These are phyloP conservation scores for Marchantia polymorpha DNA, from an alignment of 225 moss, liverwort and hornwort genomes.

Conservation along the genomic window DNA sequence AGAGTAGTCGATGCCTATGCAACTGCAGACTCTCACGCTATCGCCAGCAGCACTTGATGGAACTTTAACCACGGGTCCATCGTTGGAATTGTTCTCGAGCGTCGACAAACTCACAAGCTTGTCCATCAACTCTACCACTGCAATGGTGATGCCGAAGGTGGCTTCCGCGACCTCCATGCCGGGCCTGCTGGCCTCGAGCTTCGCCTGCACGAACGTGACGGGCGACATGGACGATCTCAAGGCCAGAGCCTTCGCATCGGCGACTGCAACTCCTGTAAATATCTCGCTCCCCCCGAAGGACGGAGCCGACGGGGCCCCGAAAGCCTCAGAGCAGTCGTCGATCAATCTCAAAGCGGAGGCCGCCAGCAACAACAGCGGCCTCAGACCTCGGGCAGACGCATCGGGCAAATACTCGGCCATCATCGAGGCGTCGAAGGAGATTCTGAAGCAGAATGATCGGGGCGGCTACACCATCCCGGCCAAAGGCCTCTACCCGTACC, in stretches of 20 bases:
- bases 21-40: neutral
- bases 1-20: neutral
- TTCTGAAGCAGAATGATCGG: conserved; percentile 25
- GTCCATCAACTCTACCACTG: neutral
- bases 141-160: neutral
- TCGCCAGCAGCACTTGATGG: neutral
- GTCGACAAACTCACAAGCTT: conserved; percentile 1
- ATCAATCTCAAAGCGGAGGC: neutral
- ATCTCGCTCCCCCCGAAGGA: neutral
- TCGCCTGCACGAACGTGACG: neutral
- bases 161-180: conserved; percentile 3
- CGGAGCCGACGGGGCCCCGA: neutral
- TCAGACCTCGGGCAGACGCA: neutral
- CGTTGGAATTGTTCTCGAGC: conserved; percentile 1
- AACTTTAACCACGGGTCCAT: conserved; percentile 6
- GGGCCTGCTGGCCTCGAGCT: neutral
- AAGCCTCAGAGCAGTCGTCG: conserved; percentile 1
- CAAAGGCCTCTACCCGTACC: conserved; percentile 29
- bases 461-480: conserved; percentile 38
- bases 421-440: conserved; percentile 15
- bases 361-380: neutral
- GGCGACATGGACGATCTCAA: conserved; percentile 1
- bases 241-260: neutral
- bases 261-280: neutral
- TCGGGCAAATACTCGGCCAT: neutral